Base-by-base conservation (phyloP, 1,284 basidiomycete genomes). In the Inonotus obliquus region DNA sequence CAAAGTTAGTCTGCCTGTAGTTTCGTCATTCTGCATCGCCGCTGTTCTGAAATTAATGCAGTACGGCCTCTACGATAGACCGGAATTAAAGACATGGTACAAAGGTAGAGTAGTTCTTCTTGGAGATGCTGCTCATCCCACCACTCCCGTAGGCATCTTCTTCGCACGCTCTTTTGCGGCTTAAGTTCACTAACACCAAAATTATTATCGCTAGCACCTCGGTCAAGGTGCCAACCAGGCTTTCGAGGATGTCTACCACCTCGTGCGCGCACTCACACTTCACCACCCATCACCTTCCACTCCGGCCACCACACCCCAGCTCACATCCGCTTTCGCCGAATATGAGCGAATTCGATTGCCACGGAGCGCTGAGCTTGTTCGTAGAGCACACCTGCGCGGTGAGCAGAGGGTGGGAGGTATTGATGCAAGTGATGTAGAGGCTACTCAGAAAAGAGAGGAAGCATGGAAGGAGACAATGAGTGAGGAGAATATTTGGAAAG, bases 161-260 rank as follows among this genome's bases (percentile, higher is more conserved):
- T 47, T 64, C 5, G 37, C 59, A 57, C 52, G n/a, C 9, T 32
- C 9, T 32, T 32, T 32, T 32, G 9, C 32, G 32, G 32, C 4
- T 32, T n/a, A n/a, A n/a, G n/a, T n/a, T n/a, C n/a, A n/a, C 41
- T 21, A 47, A 45, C 13, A 47, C 27, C 17, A 48, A 29, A 3
- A 29, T 54, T 39, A 45, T n/a, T n/a, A n/a, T n/a, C n/a, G n/a
- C 32, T 57, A 80, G 78, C 79, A 81, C 65, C 73, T 81, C 19
- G 79, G 79, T 1, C 79, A 81, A 69, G 79, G 79, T 25, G 78
- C 79, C 5, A 81, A 80, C 65, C 79, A 79, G 65, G 76, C 79
- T 0, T 75, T 79, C 61, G 78, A 80, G 63, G 79, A 81, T 65
- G 67, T 76, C 48, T 76, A 75, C 58, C 72, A 74, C 61, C 70